Conservation (phyloP, 2,329 filamentous ascomycete species). For the Didymella arachidicola region DNA sequence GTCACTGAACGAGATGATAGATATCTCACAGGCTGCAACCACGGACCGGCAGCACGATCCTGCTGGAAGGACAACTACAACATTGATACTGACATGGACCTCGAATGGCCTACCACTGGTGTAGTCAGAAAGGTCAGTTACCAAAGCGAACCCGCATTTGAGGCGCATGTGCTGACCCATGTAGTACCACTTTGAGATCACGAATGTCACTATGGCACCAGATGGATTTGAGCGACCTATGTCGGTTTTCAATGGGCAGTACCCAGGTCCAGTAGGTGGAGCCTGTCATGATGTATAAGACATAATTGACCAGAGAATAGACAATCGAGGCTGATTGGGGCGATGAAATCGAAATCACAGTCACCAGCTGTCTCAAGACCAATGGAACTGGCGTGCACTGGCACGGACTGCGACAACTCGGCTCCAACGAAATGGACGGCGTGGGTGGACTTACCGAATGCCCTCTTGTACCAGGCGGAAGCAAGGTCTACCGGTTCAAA, state of each 20-base stretch:
- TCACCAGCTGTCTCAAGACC: slow-evolving; percentile 47
- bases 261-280: slow-evolving; percentile 56
- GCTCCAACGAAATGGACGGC: slow-evolving; percentile 55
- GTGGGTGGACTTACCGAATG: slow-evolving; percentile 67
- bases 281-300: not conserved
- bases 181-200: slow-evolving; percentile 56
- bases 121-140: slow-evolving; percentile 42
- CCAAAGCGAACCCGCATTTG: not conserved
- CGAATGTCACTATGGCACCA: slow-evolving; percentile 54
- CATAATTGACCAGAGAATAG: slow-evolving; percentile 30
- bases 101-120: slow-evolving; percentile 54
- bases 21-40: slow-evolving; percentile 27
- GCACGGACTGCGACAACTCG: slow-evolving; percentile 59
- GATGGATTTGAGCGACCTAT: slow-evolving; percentile 56
- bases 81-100: slow-evolving; percentile 56
- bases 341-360: slow-evolving; percentile 49
- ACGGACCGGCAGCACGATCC: slow-evolving; percentile 35
- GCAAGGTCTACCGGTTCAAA: slow-evolving; percentile 44
- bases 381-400: slow-evolving; percentile 62
- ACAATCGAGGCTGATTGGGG: slow-evolving; percentile 55
- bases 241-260: slow-evolving; percentile 56
- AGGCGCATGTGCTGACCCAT: slow-evolving; percentile 15
- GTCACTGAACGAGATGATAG: slow-evolving; percentile 18
- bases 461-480: slow-evolving; percentile 67
- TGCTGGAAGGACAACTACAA: slow-evolving; percentile 46